A percentile compares a stretch with the other conserved stretches of the same genome.
These are phyloP conservation scores for Globisporangium camurandrum DNA, from an alignment of 352 stramenopile species.

Conservation along the genomic window DNA sequence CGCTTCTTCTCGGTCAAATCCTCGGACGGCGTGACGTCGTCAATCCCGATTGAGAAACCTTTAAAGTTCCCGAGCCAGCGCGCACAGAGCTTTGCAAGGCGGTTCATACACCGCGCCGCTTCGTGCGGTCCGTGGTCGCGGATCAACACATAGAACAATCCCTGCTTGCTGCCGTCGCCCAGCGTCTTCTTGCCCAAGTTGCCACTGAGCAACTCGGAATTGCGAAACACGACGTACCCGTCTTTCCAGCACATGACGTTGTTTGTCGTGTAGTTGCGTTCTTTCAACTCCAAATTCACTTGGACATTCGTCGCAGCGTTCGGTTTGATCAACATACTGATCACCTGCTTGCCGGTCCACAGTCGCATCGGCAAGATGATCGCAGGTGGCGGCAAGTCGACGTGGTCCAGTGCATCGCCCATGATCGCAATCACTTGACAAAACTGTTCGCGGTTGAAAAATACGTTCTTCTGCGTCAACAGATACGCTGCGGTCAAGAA, in stretches of 20 bases:
- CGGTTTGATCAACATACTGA: conserved; percentile 89
- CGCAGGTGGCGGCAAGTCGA: conserved; percentile 92
- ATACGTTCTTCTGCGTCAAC: conserved; percentile 98
- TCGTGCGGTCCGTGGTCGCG: conserved; percentile 89
- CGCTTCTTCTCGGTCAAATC: conserved; percentile 98
- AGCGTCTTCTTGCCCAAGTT: conserved; percentile 99
- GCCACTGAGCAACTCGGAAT: conserved; percentile 94
- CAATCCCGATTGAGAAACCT: conserved; percentile 97
- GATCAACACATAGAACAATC: conserved; percentile 97
- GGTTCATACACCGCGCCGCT: conserved; percentile 81
- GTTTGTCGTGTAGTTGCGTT: conserved; percentile 89
- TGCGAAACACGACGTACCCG: conserved; percentile 94
- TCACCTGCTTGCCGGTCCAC: conserved; percentile 99
- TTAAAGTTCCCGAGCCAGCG: conserved; percentile 98
- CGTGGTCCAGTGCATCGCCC: conserved; percentile 95
- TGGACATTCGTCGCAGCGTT: conserved; percentile 98
- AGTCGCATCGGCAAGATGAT: conserved; percentile 95
- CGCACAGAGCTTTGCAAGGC: conserved; percentile 98
- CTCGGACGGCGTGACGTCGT: conserved; percentile 95
- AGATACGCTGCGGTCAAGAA: conserved; percentile 95
- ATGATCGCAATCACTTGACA: conserved; percentile 98
- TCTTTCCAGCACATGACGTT: conserved; percentile 92
- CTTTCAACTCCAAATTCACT: conserved; percentile 89
- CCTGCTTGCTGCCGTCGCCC: conserved; percentile 92
- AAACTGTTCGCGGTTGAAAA: conserved; percentile 97